Base-by-base conservation (phyloP, 371 early-diverging fungal genomes). In the Sporodiniella umbellata region DNA sequence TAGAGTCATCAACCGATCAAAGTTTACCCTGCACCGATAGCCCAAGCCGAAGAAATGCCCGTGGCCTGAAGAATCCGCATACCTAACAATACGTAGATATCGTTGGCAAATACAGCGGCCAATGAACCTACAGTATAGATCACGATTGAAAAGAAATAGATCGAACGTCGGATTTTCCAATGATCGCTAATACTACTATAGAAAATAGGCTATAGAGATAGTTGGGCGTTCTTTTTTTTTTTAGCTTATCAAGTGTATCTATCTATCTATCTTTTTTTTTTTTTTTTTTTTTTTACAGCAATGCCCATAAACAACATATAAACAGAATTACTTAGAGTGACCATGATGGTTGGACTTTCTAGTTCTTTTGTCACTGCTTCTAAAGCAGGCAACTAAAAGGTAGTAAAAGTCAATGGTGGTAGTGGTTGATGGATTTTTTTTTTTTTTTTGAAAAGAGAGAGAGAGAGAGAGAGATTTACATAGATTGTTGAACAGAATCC, bases 11-110 rank as follows among this genome's bases (percentile, higher is more conserved):
- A 25, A 33, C 21, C 11, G 2, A 38, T 15, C 0, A 12, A 11
- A 11, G 5, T 14, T 58, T 72, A 68, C 72, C 75, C 92, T 19
- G 88, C 86, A 7, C 92, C 90, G 25, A 90, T 79, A 22, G 85
- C 78, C 64, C 83, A 79, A 22, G 81, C 84, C n/a, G 87, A 85
- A n/a, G 89, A 86, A 12, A 85, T 76, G 2, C 90, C 90, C 17
- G 79, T 66, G n/a, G 88, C 72, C 60, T 92, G 92, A 14, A 92
- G 53, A 8, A 81, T 64, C 10, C 92, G 79, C 59, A 88, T 83
- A 8, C 72, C 71, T n/a, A 87, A 67, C 11, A 92, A 62, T 8
- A 79, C 60, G 12, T 74, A 56, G 35, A 88, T 82, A 22, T 62
- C 78, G 1, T 64, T 64, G 2, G 87, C 78, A 39, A 86, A 74